These are phyloP conservation scores for Aspergillus ellipticus DNA, from an alignment of 495 filamentous ascomycete species.

Conservation along the genomic window DNA sequence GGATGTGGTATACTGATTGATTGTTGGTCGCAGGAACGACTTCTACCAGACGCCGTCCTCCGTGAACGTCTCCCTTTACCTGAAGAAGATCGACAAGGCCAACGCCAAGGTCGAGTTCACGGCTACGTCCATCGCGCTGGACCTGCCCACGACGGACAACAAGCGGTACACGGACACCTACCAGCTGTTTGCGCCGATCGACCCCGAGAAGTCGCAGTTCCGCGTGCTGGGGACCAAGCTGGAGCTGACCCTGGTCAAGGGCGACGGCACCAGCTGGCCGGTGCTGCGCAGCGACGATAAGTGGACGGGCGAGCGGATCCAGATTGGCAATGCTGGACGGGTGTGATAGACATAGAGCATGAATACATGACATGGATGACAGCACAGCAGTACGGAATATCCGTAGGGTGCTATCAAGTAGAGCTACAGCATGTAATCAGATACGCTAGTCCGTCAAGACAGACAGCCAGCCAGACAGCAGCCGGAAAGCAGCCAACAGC, in stretches of 20 bases:
- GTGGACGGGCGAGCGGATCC: constrained; percentile 73
- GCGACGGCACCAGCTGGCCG: constrained; percentile 80
- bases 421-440: no score
- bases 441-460: no score
- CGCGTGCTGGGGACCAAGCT: constrained; percentile 95
- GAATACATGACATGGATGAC: constrained; percentile 7
- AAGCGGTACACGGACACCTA: constrained; percentile 78
- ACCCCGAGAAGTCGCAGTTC: constrained; percentile 67
- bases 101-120: constrained; percentile 67
- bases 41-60: constrained; percentile 89
- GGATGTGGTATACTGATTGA: not conserved
- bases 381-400: no score
- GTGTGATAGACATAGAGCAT: constrained; percentile 39
- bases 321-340: constrained; percentile 73
- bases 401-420: no score
- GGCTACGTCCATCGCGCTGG: constrained; percentile 57
- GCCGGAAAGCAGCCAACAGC: no score
- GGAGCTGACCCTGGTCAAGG: constrained; percentile 80
- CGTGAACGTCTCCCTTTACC: constrained; percentile 87
- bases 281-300: constrained; percentile 82
- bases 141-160: constrained; percentile 77
- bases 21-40: constrained; percentile 57
- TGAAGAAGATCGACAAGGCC: constrained; percentile 93
- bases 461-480: no score
- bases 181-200: constrained; percentile 71